Evolutionary conservation across 805 yeast species (phyloP), one percentile per base, ranked within the genome.

Genomic region (Yarrowia osloensis): DNA sequence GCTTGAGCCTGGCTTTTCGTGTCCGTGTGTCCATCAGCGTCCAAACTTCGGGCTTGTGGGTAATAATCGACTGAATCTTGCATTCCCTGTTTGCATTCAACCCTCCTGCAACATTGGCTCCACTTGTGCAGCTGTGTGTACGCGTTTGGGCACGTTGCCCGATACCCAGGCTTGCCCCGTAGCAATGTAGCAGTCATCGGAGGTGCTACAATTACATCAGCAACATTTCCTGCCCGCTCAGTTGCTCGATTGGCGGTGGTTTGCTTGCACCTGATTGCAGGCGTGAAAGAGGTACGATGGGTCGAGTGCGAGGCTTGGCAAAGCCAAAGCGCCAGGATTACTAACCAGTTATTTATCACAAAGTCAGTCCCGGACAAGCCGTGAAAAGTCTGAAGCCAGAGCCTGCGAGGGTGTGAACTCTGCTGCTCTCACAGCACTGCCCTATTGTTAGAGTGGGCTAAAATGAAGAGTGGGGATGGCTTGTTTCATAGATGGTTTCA

Each of bases 401-500:
- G 46, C 17, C 46, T 22, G 29, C 19, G 49, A 29, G 37, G 29
- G 39, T 29, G 55, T 19, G 39, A 49, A 49, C 55, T 49, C 55
- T 29, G 52, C 46, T 28, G 50, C 13, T 11, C 13, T 8, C 22
- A 4, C n/a, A 50, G 40, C 40, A 50, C 57, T 21, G 57, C 57
- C 57, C 55, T 49, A 49, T 31, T 50, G 40, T 50, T 8, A n/a
- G 35, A n/a, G 39, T 12, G 39, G 19, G 40, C 28, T 21, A 21
- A 33, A 19, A 28, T 19, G 11, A 3, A 11, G 24, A 29, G 37
- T 28, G 24, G 55, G 39, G 39, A n/a, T 19, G 39, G 40, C 13
- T 19, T 50, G 55, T 50, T 50, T 50, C 55, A 50, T n/a, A 50
- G 39, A 31, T 50, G 55, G 55, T 50, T 50, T 50, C 55, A 49